A percentile compares a stretch with the other conserved stretches of the same genome.
Evolutionary conservation across 441 rosid species (phyloP).

Genomic region (Adansonia grandidieri): DNA sequence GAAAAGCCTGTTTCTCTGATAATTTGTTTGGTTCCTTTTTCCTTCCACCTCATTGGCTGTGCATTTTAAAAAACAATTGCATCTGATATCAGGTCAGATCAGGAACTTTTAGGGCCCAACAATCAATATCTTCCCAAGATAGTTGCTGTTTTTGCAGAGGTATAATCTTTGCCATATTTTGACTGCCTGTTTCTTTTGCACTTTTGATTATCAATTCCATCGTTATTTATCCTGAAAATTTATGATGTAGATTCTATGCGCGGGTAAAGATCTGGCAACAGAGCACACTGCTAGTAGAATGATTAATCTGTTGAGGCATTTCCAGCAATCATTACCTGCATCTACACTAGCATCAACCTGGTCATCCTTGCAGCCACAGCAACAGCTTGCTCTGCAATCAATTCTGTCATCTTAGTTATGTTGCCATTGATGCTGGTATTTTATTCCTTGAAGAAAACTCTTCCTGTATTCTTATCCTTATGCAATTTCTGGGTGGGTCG

Average conservation of each 20-base stretch:
- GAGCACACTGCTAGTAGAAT: constrained; percentile 55
- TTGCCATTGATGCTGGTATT: background rate
- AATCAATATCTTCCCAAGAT: constrained; percentile 59
- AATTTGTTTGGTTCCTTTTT: background rate
- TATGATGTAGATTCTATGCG: constrained; percentile 47
- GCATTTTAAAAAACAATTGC: constrained; percentile 18
- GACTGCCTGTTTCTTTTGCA: background rate
- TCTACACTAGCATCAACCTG: constrained; percentile 56
- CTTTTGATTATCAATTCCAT: background rate
- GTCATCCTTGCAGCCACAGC: constrained; percentile 61
- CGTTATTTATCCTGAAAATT: background rate
- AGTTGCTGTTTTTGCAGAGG: constrained; percentile 60
- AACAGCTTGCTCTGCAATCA: constrained; percentile 53
- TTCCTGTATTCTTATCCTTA: constrained; percentile 14
- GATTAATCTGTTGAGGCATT: constrained; percentile 55
- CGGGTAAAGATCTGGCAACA: constrained; percentile 48
- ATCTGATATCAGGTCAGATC: constrained; percentile 49
- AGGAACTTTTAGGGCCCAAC: constrained; percentile 49
- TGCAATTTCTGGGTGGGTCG: background rate
- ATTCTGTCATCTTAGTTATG: constrained; percentile 47
- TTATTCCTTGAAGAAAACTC: background rate
- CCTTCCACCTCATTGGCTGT: background rate
- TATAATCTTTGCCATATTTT: constrained; percentile 24
- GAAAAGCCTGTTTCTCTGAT: background rate
- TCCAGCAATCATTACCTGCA: constrained; percentile 58